Evolutionary conservation across 768 basidiomycete species (phyloP).

Genomic region (Ramaria rubella): DNA sequence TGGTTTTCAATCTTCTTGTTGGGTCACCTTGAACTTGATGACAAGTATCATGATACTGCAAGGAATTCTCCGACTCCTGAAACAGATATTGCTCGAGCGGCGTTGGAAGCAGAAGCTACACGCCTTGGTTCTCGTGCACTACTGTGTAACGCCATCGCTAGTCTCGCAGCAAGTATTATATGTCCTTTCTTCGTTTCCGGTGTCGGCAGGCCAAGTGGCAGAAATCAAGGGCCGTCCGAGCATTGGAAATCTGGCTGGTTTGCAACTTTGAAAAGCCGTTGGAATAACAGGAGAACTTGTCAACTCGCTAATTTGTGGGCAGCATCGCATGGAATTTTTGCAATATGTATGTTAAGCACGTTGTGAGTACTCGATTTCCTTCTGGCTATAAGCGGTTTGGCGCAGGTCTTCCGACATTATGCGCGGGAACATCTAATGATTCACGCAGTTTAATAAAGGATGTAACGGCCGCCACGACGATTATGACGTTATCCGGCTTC

Average conservation of each 20-base stretch:
- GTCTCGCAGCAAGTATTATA: conserved; percentile 59
- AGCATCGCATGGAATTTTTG: conserved; percentile 65
- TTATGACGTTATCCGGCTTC: conserved; percentile 77
- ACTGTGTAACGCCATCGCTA: conserved; percentile 67
- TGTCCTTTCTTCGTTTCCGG: conserved; percentile 56
- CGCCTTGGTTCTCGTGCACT: conserved; percentile 80
- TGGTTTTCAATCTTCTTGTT: conserved; percentile 24
- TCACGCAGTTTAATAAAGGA: conserved; percentile 57
- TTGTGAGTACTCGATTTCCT: conserved; percentile 49
- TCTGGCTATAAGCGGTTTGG: neutral
- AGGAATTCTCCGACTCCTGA: conserved; percentile 4
- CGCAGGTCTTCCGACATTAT: too few relatives aligned
- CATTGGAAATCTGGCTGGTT: conserved; percentile 10
- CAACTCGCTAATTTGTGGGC: conserved; percentile 75
- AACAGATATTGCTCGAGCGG: conserved; percentile 16
- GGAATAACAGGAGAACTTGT: neutral
- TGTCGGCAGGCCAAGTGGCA: neutral
- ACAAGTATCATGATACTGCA: neutral
- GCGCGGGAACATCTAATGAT: conserved; percentile 3
- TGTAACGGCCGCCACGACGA: conserved; percentile 62
- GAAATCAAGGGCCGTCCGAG: conserved; percentile 3
- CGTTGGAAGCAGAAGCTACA: conserved; percentile 61
- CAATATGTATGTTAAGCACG: conserved; percentile 71
- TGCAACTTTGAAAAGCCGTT: neutral
- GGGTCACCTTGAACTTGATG: neutral